Evolutionary conservation across 2,329 filamentous ascomycete genomes (phyloP), one percentile per base, ranked within the genome.

Genomic region (Ophiostoma sp.): DNA sequence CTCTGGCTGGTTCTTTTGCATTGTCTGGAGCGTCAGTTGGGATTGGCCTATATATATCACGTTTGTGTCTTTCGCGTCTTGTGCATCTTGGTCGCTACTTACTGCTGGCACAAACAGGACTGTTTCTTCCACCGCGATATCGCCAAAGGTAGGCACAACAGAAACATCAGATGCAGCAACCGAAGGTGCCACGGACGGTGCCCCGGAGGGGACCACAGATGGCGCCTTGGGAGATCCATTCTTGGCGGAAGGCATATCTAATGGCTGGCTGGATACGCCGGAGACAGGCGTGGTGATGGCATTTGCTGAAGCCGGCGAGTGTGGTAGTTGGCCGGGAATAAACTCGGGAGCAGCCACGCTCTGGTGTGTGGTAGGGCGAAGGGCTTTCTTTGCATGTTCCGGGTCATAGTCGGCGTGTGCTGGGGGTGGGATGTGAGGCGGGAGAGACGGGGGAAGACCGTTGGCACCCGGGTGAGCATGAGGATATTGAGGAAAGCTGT

Each of bases 401-500:
- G 41, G 36, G 39, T 54, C 39, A 13, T 27, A 31, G 41, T 54
- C 68, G 41, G 8, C 1, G 11, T 60, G 62, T 15, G 41, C 44
- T 10, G 69, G 54, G 1, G 68, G n/a, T 17, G 71, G 69, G 20
- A 67, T 69, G 35, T 72, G 71, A 5, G 64, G 67, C 36, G 71
- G 71, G 3, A 69, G 67, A 36, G 71, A 33, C 4, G 67, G 20
- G 15, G 69, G 67, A 20, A 72, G 44, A 4, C 62, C 69, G 76
- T 77, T 72, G 76, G 81, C 74, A 36, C 31, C 60, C 35, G 8
- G 8, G 20, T 20, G 62, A 23, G 8, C 62, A 27, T 41, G 62
- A 17, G 35, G 33, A 78, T 80, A 7, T n/a, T 39, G 39, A 35
- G 67, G 39, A 8, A 68, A 41, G 11, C 76, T 75, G 80, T 76